Base-by-base conservation (phyloP, 1,139 yeast species). In the Candida tetrigidarum region DNA sequence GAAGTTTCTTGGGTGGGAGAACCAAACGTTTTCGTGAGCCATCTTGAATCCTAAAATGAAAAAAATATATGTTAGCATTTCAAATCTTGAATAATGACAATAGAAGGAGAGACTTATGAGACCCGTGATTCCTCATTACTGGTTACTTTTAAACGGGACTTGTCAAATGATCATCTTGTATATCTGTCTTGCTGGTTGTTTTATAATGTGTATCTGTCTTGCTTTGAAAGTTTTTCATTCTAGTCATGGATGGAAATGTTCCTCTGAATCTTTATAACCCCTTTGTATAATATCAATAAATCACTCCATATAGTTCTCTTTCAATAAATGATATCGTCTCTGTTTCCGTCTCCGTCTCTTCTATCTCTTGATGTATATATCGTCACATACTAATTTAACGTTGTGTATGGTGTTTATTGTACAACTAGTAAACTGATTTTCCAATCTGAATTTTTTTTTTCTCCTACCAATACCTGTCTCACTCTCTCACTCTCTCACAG, bases 21-120 rank as follows among this genome's bases (percentile, higher is more conserved):
- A 93, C 99, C 99, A 95, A 85, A 93, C 97, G 91, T 91, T 87
- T 86, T 90, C 97, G 97, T 92, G 98, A 86, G 98, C 97, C 98
- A 92, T 92, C 62, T 81, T 87, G 80, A 39, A 37, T 37, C 36
- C 71, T 66, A 57, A 44, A 37, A 37, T 8, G 8, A 36, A 18
- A 37, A 11, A n/a, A 37, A 20, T n/a, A 22, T 4, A 37, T 43
- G 69, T 65, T 65, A 65, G 69, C 64, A 64, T 28, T 28, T 3
- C n/a, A 5, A 5, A 6, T 9, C n/a, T 9, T 25, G 27, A 11
- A 10, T 22, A 25, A 25, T n/a, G n/a, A 11, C 15, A 2, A 12
- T 12, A 28, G 32, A 28, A 28, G 18, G 32, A 28, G 32, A 28
- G 10, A 12, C n/a, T n/a, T n/a, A n/a, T n/a, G n/a, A n/a, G n/a